Evolutionary conservation across 176 grass and related monocot species (phyloP), one percentile per base, ranked within the genome.

Genomic region (Musa schizocarpa): DNA sequence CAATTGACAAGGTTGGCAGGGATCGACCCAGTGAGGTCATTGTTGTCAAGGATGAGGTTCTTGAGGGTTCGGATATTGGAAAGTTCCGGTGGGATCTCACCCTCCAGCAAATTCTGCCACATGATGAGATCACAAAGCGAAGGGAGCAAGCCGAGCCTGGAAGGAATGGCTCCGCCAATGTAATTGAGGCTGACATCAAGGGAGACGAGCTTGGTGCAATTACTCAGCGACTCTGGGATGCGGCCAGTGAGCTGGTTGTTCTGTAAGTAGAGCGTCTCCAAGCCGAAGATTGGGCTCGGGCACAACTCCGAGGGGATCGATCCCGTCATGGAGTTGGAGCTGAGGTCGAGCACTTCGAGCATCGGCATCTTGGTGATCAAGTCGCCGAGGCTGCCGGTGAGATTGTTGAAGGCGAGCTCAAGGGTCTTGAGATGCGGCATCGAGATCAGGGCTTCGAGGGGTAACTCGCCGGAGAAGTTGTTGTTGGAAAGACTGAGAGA

Each of bases 11-110:
- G 75, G 3, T 20, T 61, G 5, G 59, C 49, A 1, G 75, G 75
- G 19, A 77, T 77, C n/a, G 61, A 52, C 9, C 75, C 75, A 8
- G 61, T 65, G 11, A 77, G 75, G 43, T 48, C 75, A 77, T 77
- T 77, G 61, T 65, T 65, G 61, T 77, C 75, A n/a, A 77, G 61
- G 29, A 77, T 77, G 61, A 77, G 61, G 61, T 77, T 77, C 59
- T 77, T 13, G 48, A 77, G 75, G 43, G 19, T 25, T 34, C 75
- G 75, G 58, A 77, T 26, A 10, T 65, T 52, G 48, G 58, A 63
- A 3, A 77, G 48, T 11, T 65, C 43, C 0, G 49, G 11, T 61
- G 75, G 75, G 55, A 77, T 77, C 61, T 65, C 75, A 12, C 61
- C 75, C 49, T 77, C 61, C 3, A 77, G 59, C n/a, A 77, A 52